A percentile compares a stretch with the other conserved stretches of the same genome.
These are phyloP conservation scores for Metschnikowia koreensis DNA, from an alignment of 805 yeast species.

Conservation along the genomic window DNA sequence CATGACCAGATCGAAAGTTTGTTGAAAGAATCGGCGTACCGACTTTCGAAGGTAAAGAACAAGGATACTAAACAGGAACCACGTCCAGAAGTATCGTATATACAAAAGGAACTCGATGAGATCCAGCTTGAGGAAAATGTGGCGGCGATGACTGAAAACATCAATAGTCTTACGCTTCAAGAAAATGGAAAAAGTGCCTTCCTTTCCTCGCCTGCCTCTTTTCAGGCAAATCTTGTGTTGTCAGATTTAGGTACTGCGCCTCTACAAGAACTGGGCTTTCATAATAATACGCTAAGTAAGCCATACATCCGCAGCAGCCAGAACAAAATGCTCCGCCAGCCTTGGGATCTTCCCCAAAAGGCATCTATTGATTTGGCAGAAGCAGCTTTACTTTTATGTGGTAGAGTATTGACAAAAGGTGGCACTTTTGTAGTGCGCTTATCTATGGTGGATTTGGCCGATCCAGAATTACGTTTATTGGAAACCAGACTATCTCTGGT, in stretches of 20 bases:
- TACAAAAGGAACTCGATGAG: conserved; percentile 28
- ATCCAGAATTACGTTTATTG: conserved; percentile 30
- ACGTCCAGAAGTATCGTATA: conserved; percentile 22
- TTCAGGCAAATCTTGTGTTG: conserved; percentile 35
- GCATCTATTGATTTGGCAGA: conserved; percentile 40
- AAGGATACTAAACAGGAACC: neutral
- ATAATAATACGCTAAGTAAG: conserved; percentile 33
- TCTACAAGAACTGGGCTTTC: conserved; percentile 37
- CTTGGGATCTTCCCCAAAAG: conserved; percentile 25
- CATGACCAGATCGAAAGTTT: conserved; percentile 12
- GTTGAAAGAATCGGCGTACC: conserved; percentile 14
- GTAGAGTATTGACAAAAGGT: conserved; percentile 26
- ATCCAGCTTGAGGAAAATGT: conserved; percentile 22
- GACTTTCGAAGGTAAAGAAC: neutral
- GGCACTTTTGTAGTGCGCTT: conserved; percentile 36
- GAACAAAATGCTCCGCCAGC: conserved; percentile 26
- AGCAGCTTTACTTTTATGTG: conserved; percentile 33
- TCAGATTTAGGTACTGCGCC: conserved; percentile 37
- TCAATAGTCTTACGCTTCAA: neutral
- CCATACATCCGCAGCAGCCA: conserved; percentile 33
- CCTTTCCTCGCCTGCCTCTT: conserved; percentile 3
- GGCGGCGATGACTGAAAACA: conserved; percentile 12
- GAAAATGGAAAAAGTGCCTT: neutral
- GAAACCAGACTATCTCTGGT: conserved; percentile 23
- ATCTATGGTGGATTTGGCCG: conserved; percentile 23